Conservation (phyloP, 176 grass and related monocot genomes). For the Microstegium vimineum region DNA sequence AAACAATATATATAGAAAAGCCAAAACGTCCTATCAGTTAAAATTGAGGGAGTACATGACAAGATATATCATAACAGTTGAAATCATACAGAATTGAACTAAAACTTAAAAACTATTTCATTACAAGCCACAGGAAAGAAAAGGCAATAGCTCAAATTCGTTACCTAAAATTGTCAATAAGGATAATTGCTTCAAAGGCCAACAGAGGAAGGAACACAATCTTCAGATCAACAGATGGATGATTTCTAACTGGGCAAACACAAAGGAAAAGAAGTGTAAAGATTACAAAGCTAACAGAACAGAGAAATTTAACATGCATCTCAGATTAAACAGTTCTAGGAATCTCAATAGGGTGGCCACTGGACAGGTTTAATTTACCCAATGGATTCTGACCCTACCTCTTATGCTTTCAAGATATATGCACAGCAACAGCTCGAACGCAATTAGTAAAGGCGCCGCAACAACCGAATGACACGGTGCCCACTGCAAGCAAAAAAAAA, state of each 20-base stretch:
- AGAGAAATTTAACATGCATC: neutral
- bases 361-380: neutral
- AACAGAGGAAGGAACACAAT: slow-evolving; percentile 89
- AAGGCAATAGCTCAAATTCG: neutral
- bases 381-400: slow-evolving; percentile 39
- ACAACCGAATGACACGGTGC: slow-evolving; percentile 94
- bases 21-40: too few relatives aligned
- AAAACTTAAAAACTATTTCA: neutral
- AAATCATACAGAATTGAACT: neutral
- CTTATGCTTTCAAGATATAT: slow-evolving; percentile 74
- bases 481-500: slow-evolving; percentile 51
- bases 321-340: neutral
- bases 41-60: neutral
- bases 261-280: neutral
- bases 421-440: slow-evolving; percentile 89
- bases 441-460: slow-evolving; percentile 68
- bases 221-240: slow-evolving; percentile 72
- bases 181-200: slow-evolving; percentile 80
- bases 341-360: neutral
- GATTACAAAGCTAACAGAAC: neutral
- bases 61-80: neutral
- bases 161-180: slow-evolving; percentile 97
- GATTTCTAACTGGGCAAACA: slow-evolving; percentile 31
- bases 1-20: neutral
- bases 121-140: neutral